Evolutionary conservation across 2,329 filamentous ascomycete genomes (phyloP), one percentile per base, ranked within the genome.

Genomic region (Penicillium sp.): DNA sequence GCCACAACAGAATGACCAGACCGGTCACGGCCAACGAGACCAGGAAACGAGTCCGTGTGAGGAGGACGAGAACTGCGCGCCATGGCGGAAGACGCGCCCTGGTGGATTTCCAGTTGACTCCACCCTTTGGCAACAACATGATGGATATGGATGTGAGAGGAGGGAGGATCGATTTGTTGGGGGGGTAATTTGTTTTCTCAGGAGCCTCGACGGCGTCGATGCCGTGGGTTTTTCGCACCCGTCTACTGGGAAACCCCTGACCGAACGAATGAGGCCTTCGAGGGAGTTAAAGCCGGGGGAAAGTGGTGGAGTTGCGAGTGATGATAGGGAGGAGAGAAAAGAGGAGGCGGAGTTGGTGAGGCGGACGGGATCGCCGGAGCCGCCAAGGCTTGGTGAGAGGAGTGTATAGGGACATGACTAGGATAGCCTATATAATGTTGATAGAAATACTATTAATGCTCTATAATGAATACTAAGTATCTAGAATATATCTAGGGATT

Each of bases 121-220:
- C 90, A 74, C 89, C 90, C 77, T 96, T 96, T 62, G 91, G 90
- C 67, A 95, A 86, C 79, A 97, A 86, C 92, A 97, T 97, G 59
- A 63, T 80, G 70, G 44, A 33, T 48, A 63, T 80, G 70, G 44
- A 33, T 48, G 50, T 44, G 40, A 48, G 44, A 39, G 42, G 34
- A 37, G 16, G 19, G 18, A 29, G 54, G n/a, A 28, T 14, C 16
- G 21, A 40, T 40, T 50, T 24, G 36, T 45, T n/a, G 52, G 50
- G 37, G 13, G 37, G 36, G 36, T 3, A 19, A 21, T 21, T 8
- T 28, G 24, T 10, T 9, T 42, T 42, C 48, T 61, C 59, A 62
- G 61, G 62, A 58, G 56, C 55, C 57, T 48, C 43, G 34, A 50
- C 42, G 53, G 53, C 52, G 52, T 54, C 52, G 52, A 58, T 58